Percentiles rank a stretch among this genome's conserved stretches.
Evolutionary conservation across 148 eudicot species (phyloP).

Genomic region (Simmondsia chinensis): DNA sequence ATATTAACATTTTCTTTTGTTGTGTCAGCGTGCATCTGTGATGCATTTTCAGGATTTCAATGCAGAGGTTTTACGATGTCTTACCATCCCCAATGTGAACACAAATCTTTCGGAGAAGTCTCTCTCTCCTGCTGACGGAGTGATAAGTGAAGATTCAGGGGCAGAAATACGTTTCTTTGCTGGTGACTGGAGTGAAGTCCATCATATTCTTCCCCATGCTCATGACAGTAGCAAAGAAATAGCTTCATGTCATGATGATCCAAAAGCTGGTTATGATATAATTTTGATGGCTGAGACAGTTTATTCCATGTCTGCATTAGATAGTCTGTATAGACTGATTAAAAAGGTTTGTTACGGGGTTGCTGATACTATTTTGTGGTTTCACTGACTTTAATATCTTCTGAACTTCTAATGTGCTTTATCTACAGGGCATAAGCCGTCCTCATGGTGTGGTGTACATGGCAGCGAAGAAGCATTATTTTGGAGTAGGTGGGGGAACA

Average conservation of each 20-base stretch:
- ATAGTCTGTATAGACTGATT: conserved; percentile 55
- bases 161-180: conserved; percentile 66
- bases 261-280: conserved; percentile 54
- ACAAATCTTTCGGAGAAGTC: conserved; percentile 36
- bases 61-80: conserved; percentile 72
- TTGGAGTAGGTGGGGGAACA: conserved; percentile 98
- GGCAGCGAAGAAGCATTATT: conserved; percentile 95
- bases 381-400: background rate
- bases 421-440: conserved; percentile 44
- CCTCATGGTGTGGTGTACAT: conserved; percentile 72
- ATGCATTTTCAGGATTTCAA: conserved; percentile 96
- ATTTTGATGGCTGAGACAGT: conserved; percentile 99
- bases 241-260: conserved; percentile 4
- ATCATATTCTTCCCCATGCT: conserved; percentile 44
- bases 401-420: conserved; percentile 1
- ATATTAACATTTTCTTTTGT: conserved; percentile 14
- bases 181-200: conserved; percentile 86
- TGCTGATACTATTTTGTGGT: background rate
- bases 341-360: conserved; percentile 41
- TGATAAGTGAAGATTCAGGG: conserved; percentile 5
- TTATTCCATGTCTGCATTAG: conserved; percentile 65
- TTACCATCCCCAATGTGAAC: conserved; percentile 77
- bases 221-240: conserved; percentile 12
- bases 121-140: conserved; percentile 8
- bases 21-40: conserved; percentile 58